Evolutionary conservation across 192 early-diverging fungal species (phyloP).

Genomic region (Backusella circina): DNA sequence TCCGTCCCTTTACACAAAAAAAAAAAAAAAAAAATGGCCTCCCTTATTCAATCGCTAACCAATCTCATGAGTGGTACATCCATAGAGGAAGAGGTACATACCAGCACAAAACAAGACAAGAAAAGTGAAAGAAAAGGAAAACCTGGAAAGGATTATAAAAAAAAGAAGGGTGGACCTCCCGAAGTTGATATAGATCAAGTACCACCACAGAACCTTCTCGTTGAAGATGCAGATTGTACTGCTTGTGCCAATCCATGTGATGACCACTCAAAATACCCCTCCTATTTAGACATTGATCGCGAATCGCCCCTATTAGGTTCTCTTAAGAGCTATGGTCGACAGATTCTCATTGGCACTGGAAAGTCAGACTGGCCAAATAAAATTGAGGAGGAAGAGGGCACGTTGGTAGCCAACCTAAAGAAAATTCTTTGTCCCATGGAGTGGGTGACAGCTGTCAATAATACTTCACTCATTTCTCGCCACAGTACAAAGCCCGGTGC

Average conservation of each 20-base stretch:
- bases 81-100: background rate
- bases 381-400: conserved; percentile 48
- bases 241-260: conserved; percentile 44
- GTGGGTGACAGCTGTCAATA: conserved; percentile 43
- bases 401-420: conserved; percentile 35
- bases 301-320: conserved; percentile 38
- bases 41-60: background rate
- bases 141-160: background rate
- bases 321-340: conserved; percentile 49
- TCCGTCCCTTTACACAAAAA: too few species aligned
- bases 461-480: conserved; percentile 28
- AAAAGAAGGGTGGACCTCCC: background rate
- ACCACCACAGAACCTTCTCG: conserved; percentile 16
- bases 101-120: background rate
- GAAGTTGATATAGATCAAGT: conserved; percentile 24
- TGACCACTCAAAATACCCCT: conserved; percentile 45
- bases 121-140: background rate
- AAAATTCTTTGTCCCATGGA: background rate
- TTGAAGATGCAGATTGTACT: conserved; percentile 32
- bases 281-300: conserved; percentile 50
- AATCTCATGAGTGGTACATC: background rate
- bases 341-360: conserved; percentile 54
- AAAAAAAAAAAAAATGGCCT: background rate
- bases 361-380: conserved; percentile 41
- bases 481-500: conserved; percentile 27